Conservation (phyloP, 257 asterid species). For the Fraxinus pennsylvanica region DNA sequence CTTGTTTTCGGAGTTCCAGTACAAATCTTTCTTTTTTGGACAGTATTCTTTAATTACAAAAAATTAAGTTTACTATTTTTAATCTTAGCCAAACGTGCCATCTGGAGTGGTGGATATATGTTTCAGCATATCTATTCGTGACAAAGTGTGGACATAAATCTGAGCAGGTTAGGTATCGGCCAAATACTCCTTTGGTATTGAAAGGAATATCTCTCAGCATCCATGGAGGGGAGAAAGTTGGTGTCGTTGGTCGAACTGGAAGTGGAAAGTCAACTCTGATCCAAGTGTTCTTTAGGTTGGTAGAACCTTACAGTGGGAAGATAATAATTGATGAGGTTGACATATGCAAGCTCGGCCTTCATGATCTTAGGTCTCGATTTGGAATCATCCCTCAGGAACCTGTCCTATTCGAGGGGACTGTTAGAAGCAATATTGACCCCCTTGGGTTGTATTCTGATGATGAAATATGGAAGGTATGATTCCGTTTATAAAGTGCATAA, state of each 20-base stretch:
- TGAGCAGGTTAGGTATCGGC: constrained; percentile 69
- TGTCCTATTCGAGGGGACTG: constrained; percentile 70
- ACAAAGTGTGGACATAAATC: constrained; percentile 2
- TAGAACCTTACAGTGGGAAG: constrained; percentile 63
- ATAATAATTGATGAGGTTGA: constrained; percentile 66
- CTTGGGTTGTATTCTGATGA: constrained; percentile 61
- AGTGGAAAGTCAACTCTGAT: constrained; percentile 77
- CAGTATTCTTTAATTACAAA: background rate
- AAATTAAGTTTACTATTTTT: background rate
- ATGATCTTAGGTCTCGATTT: constrained; percentile 69
- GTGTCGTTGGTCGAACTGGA: constrained; percentile 84
- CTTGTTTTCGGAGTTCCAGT: background rate
- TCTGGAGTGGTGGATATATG: background rate
- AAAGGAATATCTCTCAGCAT: constrained; percentile 62
- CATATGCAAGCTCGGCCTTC: constrained; percentile 61
- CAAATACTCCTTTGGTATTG: constrained; percentile 63
- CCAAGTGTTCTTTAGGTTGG: constrained; percentile 70
- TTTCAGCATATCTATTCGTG: background rate
- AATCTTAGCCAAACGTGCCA: background rate
- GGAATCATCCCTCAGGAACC: constrained; percentile 93
- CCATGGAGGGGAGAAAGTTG: constrained; percentile 64
- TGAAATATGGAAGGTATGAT: constrained; percentile 74
- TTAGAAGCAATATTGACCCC: constrained; percentile 75
- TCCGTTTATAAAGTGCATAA: background rate
- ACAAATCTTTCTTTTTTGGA: background rate